Base-by-base conservation (phyloP, 148 eudicot species). In the Oxyria digyna region DNA sequence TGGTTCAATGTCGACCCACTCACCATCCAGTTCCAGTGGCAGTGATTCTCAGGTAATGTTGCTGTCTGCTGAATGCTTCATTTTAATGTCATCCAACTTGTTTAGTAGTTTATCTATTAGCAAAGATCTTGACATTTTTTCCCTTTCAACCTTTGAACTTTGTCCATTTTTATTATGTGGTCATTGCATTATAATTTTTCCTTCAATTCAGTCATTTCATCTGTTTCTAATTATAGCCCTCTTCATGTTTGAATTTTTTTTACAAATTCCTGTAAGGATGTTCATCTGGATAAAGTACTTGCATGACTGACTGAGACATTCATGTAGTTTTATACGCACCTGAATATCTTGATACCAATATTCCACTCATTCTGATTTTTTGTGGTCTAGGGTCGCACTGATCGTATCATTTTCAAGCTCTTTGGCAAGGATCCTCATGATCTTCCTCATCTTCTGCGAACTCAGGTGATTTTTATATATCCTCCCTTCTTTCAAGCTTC, bases 361-460 rank as follows among this genome's bases (percentile, higher is more conserved):
- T 59, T 59, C 38, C 18, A 29, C 65, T 59, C 38, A 55, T 29
- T 59, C 38, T 15, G 37, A 59, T 59, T 29, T 59, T 31, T 59
- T 24, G 31, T 49, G 63, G 65, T 78, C 74, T 80, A 94, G 99
- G 72, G 82, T 72, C 93, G 96, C 57, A 93, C 98, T 8, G 96
- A 89, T 78, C 84, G 96, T 54, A 93, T 93, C 69, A 87, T 87
- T 62, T 86, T 93, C 76, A 93, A 93, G 79, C 87, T 93, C 38
- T 89, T 93, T 76, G 98, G 96, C 7, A 93, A 93, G 85, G 89
- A 85, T 73, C 99, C 99, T 26, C 84, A 78, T 77, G 92, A 86
- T 76, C 79, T 90, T 46, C 99, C 99, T 72, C 82, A 77, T 54
- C 68, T 59, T 31, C 63, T 94, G 73, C 87, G 97, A 52, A 76